phyloP scores from a whole-genome alignment of 116 monocot species.

The Thalassia testudinum region DNA sequence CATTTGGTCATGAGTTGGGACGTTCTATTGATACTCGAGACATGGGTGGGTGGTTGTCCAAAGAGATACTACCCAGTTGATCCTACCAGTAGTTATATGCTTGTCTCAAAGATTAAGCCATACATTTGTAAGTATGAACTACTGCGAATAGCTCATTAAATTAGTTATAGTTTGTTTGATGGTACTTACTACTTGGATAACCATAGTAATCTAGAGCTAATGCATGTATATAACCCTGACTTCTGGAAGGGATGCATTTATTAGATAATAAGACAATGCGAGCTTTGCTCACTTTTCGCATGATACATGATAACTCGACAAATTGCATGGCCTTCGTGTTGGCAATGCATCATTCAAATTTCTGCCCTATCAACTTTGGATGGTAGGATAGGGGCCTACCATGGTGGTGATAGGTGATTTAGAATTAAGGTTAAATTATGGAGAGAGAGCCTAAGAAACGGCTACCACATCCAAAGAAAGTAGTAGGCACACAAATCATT shows the following conservation, averaged over 20 bases:
- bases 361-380: constrained; percentile 13
- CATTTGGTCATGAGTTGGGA: too few relatives aligned
- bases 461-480: constrained; percentile 9
- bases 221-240: constrained; percentile 10
- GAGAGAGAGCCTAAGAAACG: constrained; percentile 3
- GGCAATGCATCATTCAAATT: constrained; percentile 10
- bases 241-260: constrained; percentile 10
- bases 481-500: constrained; percentile 4
- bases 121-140: constrained; percentile 4
- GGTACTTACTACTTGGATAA: constrained; percentile 11
- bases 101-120: constrained; percentile 6
- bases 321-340: constrained; percentile 7
- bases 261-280: constrained; percentile 9
- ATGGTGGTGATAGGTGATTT: constrained; percentile 9
- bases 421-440: constrained; percentile 11
- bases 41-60: too few relatives aligned
- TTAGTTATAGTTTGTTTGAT: constrained; percentile 3
- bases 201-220: constrained; percentile 18
- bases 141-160: constrained; percentile 3
- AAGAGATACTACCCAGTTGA: not conserved
- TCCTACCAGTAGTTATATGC: constrained; percentile 4
- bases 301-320: constrained; percentile 19
- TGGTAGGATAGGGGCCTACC: constrained; percentile 13
- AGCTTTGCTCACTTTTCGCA: constrained; percentile 1
- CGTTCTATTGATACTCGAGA: too few relatives aligned